Evolutionary conservation across 129 eudicot species (phyloP), one percentile per base, ranked within the genome.

Genomic region (Erigeron canadensis): DNA sequence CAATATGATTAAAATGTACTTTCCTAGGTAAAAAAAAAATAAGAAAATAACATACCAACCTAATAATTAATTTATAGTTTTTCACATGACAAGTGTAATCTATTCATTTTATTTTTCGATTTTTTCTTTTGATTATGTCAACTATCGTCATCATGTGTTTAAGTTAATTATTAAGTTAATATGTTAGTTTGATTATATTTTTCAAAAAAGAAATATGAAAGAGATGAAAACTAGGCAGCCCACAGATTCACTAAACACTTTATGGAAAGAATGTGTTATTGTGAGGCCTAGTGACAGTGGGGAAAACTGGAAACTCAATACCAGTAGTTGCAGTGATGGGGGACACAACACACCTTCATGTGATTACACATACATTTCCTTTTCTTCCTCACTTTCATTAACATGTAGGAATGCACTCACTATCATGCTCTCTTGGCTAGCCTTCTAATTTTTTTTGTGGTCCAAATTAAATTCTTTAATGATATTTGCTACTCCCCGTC

Each of bases 351-450:
- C 75, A 68, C 54, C 63, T 67, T 67, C 74, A 76, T 76, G 80
- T 76, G 80, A 68, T 76, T 40, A 12, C 68, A 76, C 55, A 68
- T 23, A 69, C 66, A 71, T 68, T 68, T 76, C 63, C 18, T 76
- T 59, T 68, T 76, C 75, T 69, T 40, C 75, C 75, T 69, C 46
- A 76, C 75, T 76, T 68, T 59, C 63, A 68, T 76, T 44, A 69
- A 76, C 70, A 68, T 69, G 80, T 76, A 68, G 57, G 63, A 76
- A 68, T 59, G 54, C 80, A 76, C 75, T 38, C 75, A 76, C 55
- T 69, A 39, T 76, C 75, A 76, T 58, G 75, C 74, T 46, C 51
- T 68, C 51, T 59, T 67, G 58, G 64, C 37, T 76, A 48, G 46
- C 68, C 50, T 28, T 2, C 34, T 63, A 22, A 21, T 0, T 34